A percentile compares a stretch with the other conserved stretches of the same genome.
Conservation (phyloP, 352 stramenopile species). For the Hyaloperonospora brassicae region DNA sequence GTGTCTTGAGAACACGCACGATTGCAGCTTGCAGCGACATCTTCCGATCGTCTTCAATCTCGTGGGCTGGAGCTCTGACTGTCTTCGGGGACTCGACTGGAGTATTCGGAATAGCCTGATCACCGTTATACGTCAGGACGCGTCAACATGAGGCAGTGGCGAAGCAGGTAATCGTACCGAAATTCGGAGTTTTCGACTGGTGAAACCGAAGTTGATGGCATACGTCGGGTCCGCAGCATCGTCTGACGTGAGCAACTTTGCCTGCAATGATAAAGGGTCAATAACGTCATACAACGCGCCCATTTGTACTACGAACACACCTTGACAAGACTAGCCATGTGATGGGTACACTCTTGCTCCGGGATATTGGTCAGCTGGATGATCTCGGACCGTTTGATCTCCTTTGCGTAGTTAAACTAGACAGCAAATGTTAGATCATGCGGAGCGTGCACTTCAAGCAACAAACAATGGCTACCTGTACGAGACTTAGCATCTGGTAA, state of each 20-base stretch:
- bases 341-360: constrained; percentile 47
- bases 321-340: constrained; percentile 70
- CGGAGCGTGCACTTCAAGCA: background rate
- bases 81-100: constrained; percentile 65
- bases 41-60: constrained; percentile 84
- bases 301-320: constrained; percentile 20
- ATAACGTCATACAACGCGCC: background rate
- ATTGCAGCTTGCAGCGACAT: constrained; percentile 82
- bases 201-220: constrained; percentile 38
- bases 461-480: constrained; percentile 35
- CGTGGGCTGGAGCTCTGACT: constrained; percentile 38
- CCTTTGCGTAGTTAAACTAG: constrained; percentile 59
- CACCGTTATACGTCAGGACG: constrained; percentile 1
- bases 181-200: constrained; percentile 42
- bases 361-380: constrained; percentile 50
- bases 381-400: constrained; percentile 33
- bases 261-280: constrained; percentile 14
- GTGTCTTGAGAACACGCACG: constrained; percentile 76
- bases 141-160: background rate
- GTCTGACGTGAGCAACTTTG: constrained; percentile 33
- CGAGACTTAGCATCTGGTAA: constrained; percentile 75
- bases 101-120: constrained; percentile 44
- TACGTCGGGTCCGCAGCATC: constrained; percentile 27
- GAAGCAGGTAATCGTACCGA: constrained; percentile 26
- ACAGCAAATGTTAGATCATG: background rate